phyloP scores from a whole-genome alignment of 2,329 filamentous ascomycete genomes.

The Penicillium polonicum region DNA sequence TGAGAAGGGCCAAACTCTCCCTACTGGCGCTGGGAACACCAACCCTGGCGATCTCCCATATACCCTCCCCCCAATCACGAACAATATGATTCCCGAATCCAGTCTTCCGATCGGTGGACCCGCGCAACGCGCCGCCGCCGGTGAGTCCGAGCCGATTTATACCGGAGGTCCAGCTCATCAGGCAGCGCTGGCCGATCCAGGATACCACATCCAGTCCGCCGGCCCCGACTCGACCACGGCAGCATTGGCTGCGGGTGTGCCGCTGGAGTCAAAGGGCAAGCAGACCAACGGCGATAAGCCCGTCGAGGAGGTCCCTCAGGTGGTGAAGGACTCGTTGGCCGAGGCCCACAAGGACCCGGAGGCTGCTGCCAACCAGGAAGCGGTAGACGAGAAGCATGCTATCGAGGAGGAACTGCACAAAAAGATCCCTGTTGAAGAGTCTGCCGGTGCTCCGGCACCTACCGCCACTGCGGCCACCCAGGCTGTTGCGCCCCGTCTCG shows the following conservation, averaged over 20 bases:
- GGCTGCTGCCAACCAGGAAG: constrained; percentile 65
- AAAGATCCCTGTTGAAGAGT: constrained; percentile 38
- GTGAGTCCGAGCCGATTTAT: constrained; percentile 6
- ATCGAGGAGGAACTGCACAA: constrained; percentile 72
- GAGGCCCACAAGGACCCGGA: constrained; percentile 64
- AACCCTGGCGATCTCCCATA: constrained; percentile 38
- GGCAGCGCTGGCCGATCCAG: constrained; percentile 48
- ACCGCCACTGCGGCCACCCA: constrained; percentile 40
- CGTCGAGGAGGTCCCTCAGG: constrained; percentile 40
- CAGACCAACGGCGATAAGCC: constrained; percentile 22
- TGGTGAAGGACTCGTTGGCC: constrained; percentile 47
- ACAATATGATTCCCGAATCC: constrained; percentile 75
- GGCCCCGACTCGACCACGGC: constrained; percentile 50
- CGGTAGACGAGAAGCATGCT: constrained; percentile 71
- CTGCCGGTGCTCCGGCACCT: constrained; percentile 42
- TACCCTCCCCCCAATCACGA: constrained; percentile 56
- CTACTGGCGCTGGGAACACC: constrained; percentile 42
- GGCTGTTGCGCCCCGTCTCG: constrained; percentile 38
- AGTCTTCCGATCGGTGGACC: constrained; percentile 66
- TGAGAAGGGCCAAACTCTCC: constrained; percentile 64
- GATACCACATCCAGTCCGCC: constrained; percentile 53
- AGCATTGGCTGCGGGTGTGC: constrained; percentile 46
- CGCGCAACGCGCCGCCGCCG: constrained; percentile 30
- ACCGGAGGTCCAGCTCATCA: constrained; percentile 22
- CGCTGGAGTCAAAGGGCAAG: constrained; percentile 40